Conservation (phyloP, 345 rosid species). For the Crucihimalaya himalaica region DNA sequence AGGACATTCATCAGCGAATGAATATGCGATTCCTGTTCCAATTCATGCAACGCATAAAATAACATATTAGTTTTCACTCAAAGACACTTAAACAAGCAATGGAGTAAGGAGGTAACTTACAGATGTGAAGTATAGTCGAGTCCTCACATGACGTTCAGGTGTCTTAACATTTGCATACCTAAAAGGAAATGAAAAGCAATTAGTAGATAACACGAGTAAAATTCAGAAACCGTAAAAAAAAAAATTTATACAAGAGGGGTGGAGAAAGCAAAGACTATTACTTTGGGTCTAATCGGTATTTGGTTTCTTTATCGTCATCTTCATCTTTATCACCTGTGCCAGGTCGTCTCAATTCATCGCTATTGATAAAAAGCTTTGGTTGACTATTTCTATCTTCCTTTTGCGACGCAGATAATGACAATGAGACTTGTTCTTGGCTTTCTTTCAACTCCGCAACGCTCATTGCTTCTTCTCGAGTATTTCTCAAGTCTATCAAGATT, state of each 20-base stretch:
- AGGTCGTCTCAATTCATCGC: slow-evolving; percentile 66
- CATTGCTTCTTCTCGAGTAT: slow-evolving; percentile 95
- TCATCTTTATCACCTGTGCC: slow-evolving; percentile 88
- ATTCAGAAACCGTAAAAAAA: background rate
- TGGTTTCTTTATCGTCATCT: slow-evolving; percentile 90
- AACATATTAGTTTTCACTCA: slow-evolving; percentile 9
- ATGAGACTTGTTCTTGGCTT: slow-evolving; percentile 61
- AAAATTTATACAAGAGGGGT: background rate
- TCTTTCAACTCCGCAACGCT: slow-evolving; percentile 82
- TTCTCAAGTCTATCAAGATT: slow-evolving; percentile 91
- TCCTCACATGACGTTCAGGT: background rate
- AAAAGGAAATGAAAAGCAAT: background rate
- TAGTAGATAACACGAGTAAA: background rate
- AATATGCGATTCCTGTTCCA: slow-evolving; percentile 91
- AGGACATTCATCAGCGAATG: slow-evolving; percentile 97
- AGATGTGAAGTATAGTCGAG: background rate
- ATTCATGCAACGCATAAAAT: background rate
- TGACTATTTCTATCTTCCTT: slow-evolving; percentile 59
- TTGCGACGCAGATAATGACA: slow-evolving; percentile 40
- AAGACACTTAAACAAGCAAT: slow-evolving; percentile 1
- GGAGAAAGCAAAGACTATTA: slow-evolving; percentile 26
- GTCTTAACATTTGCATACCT: background rate
- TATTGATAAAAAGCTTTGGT: slow-evolving; percentile 51
- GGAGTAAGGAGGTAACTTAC: background rate
- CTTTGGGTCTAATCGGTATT: slow-evolving; percentile 99